Conservation (phyloP, 2,329 filamentous ascomycete species). For the Aspergillus proliferans region DNA sequence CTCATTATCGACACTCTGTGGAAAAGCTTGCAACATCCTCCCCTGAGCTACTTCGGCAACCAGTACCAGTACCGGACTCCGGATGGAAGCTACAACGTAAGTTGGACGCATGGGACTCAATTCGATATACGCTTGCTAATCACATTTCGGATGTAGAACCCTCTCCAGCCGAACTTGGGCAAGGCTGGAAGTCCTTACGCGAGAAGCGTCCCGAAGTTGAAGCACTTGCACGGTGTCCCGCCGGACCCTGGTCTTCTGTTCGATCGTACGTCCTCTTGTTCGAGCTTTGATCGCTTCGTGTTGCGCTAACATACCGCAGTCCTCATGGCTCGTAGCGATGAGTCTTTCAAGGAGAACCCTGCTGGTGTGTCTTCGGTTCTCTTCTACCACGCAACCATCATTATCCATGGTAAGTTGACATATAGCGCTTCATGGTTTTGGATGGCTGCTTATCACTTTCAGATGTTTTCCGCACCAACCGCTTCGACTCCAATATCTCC, state of each 20-base stretch:
- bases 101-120: neutral
- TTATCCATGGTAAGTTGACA: constrained; percentile 41
- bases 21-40: constrained; percentile 6
- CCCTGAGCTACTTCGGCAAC: constrained; percentile 5
- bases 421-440: neutral
- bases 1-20: constrained; percentile 4
- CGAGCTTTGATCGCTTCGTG: neutral
- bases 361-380: constrained; percentile 43
- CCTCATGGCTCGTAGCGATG: constrained; percentile 6
- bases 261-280: constrained; percentile 2
- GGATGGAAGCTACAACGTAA: constrained; percentile 6
- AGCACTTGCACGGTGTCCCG: constrained; percentile 2
- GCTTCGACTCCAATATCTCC: constrained; percentile 26
- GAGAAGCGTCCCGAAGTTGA: constrained; percentile 4
- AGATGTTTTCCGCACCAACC: constrained; percentile 36
- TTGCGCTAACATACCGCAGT: constrained; percentile 1
- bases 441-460: neutral
- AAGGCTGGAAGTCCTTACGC: constrained; percentile 7
- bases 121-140: neutral
- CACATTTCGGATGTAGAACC: neutral
- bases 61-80: constrained; percentile 6
- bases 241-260: constrained; percentile 7
- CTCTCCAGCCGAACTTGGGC: constrained; percentile 3
- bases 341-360: constrained; percentile 27
- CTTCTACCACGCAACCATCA: constrained; percentile 47